A percentile compares a stretch with the other conserved stretches of the same genome.
Conservation (phyloP, 106 monocot species). For the Cymbidium sinense region DNA sequence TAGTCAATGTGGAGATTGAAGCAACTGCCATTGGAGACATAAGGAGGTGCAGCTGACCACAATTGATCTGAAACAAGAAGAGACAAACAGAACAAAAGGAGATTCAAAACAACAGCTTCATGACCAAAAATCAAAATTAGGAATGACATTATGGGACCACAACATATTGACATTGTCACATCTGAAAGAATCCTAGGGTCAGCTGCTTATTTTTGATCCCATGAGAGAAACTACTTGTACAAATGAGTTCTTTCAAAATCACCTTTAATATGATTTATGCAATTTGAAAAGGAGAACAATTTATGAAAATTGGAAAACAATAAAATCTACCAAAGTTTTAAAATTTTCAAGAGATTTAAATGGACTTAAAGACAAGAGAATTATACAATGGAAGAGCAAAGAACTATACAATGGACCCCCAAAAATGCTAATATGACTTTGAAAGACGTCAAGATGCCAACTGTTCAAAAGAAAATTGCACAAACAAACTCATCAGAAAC, state of each 20-base stretch:
- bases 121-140: not conserved
- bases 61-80: constrained; percentile 33
- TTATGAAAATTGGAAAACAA: not conserved
- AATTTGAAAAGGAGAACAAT: too few relatives aligned
- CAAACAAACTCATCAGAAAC: not conserved
- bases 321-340: not conserved
- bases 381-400: too few relatives aligned
- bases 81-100: not conserved
- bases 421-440: not conserved
- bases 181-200: not conserved
- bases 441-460: not conserved
- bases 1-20: constrained; percentile 15
- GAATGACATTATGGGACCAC: not conserved
- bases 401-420: too few relatives aligned
- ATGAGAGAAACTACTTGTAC: not conserved
- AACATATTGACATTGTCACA: not conserved
- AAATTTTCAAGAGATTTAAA: too few relatives aligned
- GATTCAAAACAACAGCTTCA: not conserved
- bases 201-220: not conserved
- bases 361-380: not conserved
- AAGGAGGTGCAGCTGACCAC: constrained; percentile 18
- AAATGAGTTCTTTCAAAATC: not conserved
- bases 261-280: not conserved
- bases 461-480: not conserved
- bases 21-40: constrained; percentile 17